phyloP scores from a whole-genome alignment of 306 rosid species.

The Vigna reflexopilosa region DNA sequence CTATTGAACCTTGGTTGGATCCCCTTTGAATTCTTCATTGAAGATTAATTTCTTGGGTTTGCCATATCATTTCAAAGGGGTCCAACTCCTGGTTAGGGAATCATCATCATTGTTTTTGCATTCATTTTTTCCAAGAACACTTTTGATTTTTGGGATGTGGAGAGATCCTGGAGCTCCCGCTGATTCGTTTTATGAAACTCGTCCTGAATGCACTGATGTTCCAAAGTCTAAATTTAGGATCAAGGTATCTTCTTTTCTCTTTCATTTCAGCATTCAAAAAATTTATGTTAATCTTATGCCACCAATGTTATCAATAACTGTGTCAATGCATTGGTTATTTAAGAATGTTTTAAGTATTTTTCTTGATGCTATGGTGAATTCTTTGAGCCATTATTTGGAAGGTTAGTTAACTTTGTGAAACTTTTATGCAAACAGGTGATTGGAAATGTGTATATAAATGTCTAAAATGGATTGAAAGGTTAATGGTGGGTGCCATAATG shows the following conservation, averaged over 20 bases:
- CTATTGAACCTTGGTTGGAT: conserved; percentile 56
- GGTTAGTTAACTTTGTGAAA: background rate
- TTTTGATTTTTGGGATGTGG: conserved; percentile 79
- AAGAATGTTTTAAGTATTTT: background rate
- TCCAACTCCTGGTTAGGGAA: conserved; percentile 40
- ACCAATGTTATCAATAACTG: background rate
- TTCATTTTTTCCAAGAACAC: conserved; percentile 6
- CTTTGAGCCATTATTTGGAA: background rate
- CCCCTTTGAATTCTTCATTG: conserved; percentile 51
- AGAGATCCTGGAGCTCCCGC: conserved; percentile 80
- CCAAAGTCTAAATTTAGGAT: conserved; percentile 88
- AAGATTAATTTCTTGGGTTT: conserved; percentile 51
- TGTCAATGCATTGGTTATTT: background rate
- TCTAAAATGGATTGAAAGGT: background rate
- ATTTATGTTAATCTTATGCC: background rate
- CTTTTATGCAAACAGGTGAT: background rate
- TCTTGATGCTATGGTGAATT: background rate
- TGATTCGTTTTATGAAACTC: conserved; percentile 90
- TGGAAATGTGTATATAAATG: no score
- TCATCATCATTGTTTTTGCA: background rate
- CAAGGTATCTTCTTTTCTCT: conserved; percentile 59
- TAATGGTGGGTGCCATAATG: background rate
- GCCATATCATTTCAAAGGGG: conserved; percentile 55
- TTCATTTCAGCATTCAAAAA: background rate
- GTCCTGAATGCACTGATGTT: conserved; percentile 94